Percentiles rank a stretch among this genome's conserved stretches.
These are phyloP conservation scores for Puccinia triticina DNA, from an alignment of 1,284 basidiomycete genomes.

Conservation along the genomic window DNA sequence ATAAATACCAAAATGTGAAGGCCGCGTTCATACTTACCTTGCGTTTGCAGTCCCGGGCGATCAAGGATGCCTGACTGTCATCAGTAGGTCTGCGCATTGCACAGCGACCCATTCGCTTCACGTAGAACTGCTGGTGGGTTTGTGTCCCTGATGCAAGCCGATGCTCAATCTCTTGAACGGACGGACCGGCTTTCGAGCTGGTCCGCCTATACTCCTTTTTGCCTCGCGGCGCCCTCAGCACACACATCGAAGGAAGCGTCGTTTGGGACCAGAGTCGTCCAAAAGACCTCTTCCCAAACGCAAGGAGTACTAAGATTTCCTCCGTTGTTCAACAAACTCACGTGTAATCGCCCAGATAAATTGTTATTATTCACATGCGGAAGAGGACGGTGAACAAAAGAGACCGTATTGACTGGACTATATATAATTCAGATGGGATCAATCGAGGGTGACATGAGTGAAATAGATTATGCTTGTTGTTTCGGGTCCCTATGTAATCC, in stretches of 20 bases:
- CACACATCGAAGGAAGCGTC: no score
- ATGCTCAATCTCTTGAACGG: slow-evolving; percentile 52
- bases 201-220: slow-evolving; percentile 48
- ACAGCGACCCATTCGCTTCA: slow-evolving; percentile 51
- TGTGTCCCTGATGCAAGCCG: slow-evolving; percentile 52
- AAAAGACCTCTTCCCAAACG: no score
- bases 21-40: slow-evolving; percentile 50
- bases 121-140: slow-evolving; percentile 48
- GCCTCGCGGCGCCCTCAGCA: neutral
- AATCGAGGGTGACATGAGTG: neutral
- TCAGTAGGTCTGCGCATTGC: slow-evolving; percentile 51
- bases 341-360: no score
- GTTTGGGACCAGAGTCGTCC: no score
- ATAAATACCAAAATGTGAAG: neutral
- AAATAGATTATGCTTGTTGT: neutral
- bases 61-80: slow-evolving; percentile 52
- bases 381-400: no score
- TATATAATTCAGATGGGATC: no score
- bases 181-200: slow-evolving; percentile 52
- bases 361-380: no score
- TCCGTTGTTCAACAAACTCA: no score
- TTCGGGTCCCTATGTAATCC: neutral
- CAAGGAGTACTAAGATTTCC: no score
- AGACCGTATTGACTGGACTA: no score
- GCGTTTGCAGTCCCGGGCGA: slow-evolving; percentile 52